Percentiles rank a stretch among this genome's conserved stretches.
Conservation (phyloP, 768 basidiomycete genomes). For the Cantharellus cinnabarinus region DNA sequence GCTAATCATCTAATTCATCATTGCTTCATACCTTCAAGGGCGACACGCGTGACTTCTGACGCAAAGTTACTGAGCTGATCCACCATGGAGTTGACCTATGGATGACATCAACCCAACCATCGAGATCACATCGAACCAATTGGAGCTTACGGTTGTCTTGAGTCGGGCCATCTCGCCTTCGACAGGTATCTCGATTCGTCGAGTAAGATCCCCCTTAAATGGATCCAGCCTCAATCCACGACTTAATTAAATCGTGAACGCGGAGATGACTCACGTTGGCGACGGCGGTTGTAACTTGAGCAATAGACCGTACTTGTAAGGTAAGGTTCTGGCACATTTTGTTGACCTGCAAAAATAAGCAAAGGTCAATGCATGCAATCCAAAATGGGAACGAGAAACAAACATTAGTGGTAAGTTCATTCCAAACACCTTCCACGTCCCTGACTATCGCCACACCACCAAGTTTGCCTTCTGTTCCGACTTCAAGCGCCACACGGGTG, state of each 20-base stretch:
- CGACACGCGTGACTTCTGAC: constrained; percentile 23
- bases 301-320: constrained; percentile 23
- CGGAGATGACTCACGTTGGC: constrained; percentile 10
- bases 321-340: constrained; percentile 23
- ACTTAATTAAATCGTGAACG: background rate
- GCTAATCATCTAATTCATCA: no score
- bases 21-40: constrained; percentile 9
- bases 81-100: constrained; percentile 24
- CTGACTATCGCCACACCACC: constrained; percentile 84
- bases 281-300: constrained; percentile 20
- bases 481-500: constrained; percentile 80
- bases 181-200: constrained; percentile 25
- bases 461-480: constrained; percentile 80
- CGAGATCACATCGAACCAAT: background rate
- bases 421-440: constrained; percentile 31
- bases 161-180: constrained; percentile 27
- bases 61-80: constrained; percentile 22
- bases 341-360: constrained; percentile 14
- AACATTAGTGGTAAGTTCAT: constrained; percentile 50
- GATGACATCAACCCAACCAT: constrained; percentile 3
- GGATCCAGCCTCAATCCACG: background rate
- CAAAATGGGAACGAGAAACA: constrained; percentile 23
- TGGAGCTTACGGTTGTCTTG: constrained; percentile 17
- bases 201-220: constrained; percentile 20
- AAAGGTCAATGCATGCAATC: background rate